Evolutionary conservation across 2,329 filamentous ascomycete genomes (phyloP).

Genomic region (Cryphonectria carpinicola): DNA sequence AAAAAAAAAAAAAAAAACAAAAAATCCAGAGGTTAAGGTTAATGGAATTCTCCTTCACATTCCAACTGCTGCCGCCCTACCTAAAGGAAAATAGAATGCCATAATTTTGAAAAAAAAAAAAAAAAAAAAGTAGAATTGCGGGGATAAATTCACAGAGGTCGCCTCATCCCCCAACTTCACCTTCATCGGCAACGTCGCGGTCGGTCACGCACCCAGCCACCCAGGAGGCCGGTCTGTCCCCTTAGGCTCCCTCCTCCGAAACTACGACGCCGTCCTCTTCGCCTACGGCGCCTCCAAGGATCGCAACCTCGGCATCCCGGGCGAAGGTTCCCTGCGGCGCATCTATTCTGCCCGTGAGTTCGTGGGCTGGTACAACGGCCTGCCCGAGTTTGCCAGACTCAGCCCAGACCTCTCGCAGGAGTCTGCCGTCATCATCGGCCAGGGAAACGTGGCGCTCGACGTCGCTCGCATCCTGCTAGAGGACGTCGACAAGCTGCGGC

Average conservation of each 20-base stretch:
- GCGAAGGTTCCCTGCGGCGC: constrained; percentile 72
- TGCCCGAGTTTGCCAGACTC: constrained; percentile 77
- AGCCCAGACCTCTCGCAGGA: constrained; percentile 74
- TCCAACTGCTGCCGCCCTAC: no score
- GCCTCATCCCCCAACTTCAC: constrained; percentile 81
- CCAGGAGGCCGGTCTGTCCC: constrained; percentile 59
- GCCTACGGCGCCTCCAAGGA: constrained; percentile 91
- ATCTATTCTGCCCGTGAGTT: constrained; percentile 90
- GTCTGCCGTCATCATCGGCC: constrained; percentile 87
- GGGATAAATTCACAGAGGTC: constrained; percentile 90
- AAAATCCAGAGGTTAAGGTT: constrained; percentile 98
- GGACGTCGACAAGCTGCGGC: constrained; percentile 71
- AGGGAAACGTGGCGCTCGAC: constrained; percentile 95
- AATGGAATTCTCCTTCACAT: background rate
- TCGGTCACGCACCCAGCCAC: constrained; percentile 60
- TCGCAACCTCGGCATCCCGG: constrained; percentile 75
- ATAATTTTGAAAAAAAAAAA: background rate
- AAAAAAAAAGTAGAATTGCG: constrained; percentile 72
- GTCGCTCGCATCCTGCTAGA: constrained; percentile 86
- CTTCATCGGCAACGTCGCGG: constrained; percentile 86
- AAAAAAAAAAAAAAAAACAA: no score
- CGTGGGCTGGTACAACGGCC: constrained; percentile 97
- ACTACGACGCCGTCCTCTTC: constrained; percentile 93
- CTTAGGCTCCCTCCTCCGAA: constrained; percentile 68
- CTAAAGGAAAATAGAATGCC: background rate